Percentiles rank a stretch among this genome's conserved stretches.
Conservation (phyloP, 306 rosid species). For the Ormosia semicastrata region DNA sequence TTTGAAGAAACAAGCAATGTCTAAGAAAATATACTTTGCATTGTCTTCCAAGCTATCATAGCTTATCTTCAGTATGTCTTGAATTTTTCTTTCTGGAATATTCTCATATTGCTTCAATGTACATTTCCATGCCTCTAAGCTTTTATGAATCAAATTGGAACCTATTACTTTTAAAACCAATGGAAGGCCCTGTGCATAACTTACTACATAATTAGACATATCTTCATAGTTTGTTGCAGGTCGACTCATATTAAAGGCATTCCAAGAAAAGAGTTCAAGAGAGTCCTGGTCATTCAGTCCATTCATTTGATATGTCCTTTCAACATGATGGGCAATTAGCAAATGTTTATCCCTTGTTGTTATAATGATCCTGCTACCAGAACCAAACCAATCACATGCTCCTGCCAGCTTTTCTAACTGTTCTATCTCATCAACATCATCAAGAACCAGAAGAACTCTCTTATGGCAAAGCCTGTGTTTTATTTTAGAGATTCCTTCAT, state of each 20-base stretch:
- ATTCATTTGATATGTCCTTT: neutral
- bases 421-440: neutral
- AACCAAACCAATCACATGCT: neutral
- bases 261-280: neutral
- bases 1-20: too few species aligned
- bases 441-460: neutral
- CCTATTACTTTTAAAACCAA: too few species aligned
- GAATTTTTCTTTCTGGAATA: too few species aligned
- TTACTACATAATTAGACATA: too few species aligned
- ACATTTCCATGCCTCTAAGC: too few species aligned
- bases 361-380: neutral
- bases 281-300: neutral
- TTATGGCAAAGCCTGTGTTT: neutral
- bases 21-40: too few species aligned
- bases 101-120: too few species aligned
- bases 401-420: neutral
- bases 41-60: too few species aligned
- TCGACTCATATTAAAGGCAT: neutral
- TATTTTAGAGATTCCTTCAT: neutral
- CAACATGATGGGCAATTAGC: neutral
- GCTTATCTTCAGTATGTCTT: too few species aligned
- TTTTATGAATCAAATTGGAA: too few species aligned
- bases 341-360: neutral
- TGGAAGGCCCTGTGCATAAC: too few species aligned
- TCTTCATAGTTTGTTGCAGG: neutral